phyloP scores from a whole-genome alignment of 2,329 filamentous ascomycete species.

The Verruconis gallopava region DNA sequence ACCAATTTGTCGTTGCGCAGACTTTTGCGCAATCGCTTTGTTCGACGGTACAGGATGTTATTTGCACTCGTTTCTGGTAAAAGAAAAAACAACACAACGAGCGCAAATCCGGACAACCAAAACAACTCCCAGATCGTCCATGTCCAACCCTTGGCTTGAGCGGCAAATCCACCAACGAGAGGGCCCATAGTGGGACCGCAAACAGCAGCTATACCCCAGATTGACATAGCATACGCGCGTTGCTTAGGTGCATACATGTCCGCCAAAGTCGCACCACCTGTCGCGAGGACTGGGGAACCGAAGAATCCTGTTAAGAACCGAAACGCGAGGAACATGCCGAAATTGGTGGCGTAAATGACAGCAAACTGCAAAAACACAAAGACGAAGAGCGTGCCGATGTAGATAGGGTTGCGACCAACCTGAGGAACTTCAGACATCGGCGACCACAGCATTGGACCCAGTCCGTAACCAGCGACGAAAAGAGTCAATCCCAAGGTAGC shows the following conservation, averaged over 20 bases:
- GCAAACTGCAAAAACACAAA: slow-evolving; percentile 41
- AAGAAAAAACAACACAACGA: slow-evolving; percentile 27
- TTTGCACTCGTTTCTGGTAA: slow-evolving; percentile 44
- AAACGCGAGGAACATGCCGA: slow-evolving; percentile 57
- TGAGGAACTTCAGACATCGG: slow-evolving; percentile 55
- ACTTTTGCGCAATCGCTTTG: slow-evolving; percentile 32
- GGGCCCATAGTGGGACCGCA: slow-evolving; percentile 27
- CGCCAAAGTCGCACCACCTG: slow-evolving; percentile 29
- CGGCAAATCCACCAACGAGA: slow-evolving; percentile 31
- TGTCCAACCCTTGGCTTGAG: slow-evolving; percentile 28
- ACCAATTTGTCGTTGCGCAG: slow-evolving; percentile 14
- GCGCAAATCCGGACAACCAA: slow-evolving; percentile 27
- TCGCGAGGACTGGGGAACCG: slow-evolving; percentile 24
- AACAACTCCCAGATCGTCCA: slow-evolving; percentile 33
- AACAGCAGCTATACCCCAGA: slow-evolving; percentile 30
- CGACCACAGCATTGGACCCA: slow-evolving; percentile 58
- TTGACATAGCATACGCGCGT: slow-evolving; percentile 21
- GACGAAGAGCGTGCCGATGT: slow-evolving; percentile 51
- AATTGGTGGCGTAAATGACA: slow-evolving; percentile 40
- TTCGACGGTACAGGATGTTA: slow-evolving; percentile 29
- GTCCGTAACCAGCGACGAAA: slow-evolving; percentile 39
- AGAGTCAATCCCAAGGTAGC: slow-evolving; percentile 16
- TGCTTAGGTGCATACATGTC: slow-evolving; percentile 24
- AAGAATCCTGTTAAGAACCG: slow-evolving; percentile 37
- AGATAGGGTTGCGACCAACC: slow-evolving; percentile 53